Evolutionary conservation across 78 protist species (phyloP).

Genomic region (Dictyostelium brefeldianum): DNA sequence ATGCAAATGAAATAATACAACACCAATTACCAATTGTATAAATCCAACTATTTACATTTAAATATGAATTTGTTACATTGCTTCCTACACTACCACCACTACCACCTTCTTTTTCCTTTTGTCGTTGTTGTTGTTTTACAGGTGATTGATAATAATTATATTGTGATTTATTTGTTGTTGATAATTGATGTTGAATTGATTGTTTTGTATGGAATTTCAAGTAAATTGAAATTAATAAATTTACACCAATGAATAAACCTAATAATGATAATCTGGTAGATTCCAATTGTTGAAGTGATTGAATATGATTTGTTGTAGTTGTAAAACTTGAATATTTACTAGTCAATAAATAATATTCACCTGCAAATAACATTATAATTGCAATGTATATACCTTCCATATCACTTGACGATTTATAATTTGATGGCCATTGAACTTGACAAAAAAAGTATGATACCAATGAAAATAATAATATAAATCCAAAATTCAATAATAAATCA

Average conservation of each 20-base stretch:
- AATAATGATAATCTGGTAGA: background rate
- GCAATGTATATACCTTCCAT: slow-evolving; percentile 5
- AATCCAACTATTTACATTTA: background rate
- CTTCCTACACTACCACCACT: background rate
- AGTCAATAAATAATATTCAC: background rate
- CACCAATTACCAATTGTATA: slow-evolving; percentile 1
- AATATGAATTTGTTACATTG: background rate
- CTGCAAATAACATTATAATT: background rate
- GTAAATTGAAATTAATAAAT: slow-evolving; percentile 22
- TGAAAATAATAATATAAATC: background rate
- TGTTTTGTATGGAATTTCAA: background rate
- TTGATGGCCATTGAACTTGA: slow-evolving; percentile 38
- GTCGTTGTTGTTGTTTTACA: background rate
- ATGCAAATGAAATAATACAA: background rate
- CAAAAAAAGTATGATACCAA: background rate
- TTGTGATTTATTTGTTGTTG: background rate
- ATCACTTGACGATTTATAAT: background rate
- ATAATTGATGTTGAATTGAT: background rate
- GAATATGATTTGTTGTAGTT: background rate
- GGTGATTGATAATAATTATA: slow-evolving; percentile 32
- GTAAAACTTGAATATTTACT: background rate
- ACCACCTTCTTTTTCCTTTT: background rate
- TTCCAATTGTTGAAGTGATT: background rate
- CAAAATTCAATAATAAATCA: slow-evolving; percentile 4
- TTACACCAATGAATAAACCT: slow-evolving; percentile 1